Conservation (phyloP, 768 basidiomycete species). For the Tricholoma terreum region DNA sequence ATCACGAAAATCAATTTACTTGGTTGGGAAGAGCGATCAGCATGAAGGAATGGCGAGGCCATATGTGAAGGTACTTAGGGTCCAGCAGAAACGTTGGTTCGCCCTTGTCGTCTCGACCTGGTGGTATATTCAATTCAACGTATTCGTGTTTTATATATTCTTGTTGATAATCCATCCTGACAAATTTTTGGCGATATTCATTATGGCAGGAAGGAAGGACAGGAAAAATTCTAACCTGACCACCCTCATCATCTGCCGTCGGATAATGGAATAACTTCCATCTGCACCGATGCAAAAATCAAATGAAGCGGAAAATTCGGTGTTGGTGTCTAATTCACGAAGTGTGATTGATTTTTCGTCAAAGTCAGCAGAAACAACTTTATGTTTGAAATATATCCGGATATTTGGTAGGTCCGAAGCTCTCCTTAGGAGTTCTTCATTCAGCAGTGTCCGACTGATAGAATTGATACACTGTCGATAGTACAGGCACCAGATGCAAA, state of each 20-base stretch:
- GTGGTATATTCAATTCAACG: constrained; percentile 93
- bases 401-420: constrained; percentile 62
- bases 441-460: constrained; percentile 84
- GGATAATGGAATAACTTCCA: constrained; percentile 88
- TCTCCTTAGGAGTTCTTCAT: constrained; percentile 80
- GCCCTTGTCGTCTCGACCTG: constrained; percentile 60
- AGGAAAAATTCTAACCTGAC: constrained; percentile 61
- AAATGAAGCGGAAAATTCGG: constrained; percentile 51
- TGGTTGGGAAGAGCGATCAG: constrained; percentile 97
- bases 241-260: constrained; percentile 94
- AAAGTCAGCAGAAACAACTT: constrained; percentile 76
- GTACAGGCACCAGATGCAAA: constrained; percentile 21
- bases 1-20: constrained; percentile 45
- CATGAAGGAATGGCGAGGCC: constrained; percentile 99
- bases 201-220: constrained; percentile 22
- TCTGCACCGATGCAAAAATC: constrained; percentile 90
- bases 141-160: constrained; percentile 96
- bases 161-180: constrained; percentile 92
- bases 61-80: constrained; percentile 96
- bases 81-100: constrained; percentile 77
- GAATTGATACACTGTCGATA: constrained; percentile 83
- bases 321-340: constrained; percentile 41
- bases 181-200: constrained; percentile 17
- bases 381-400: constrained; percentile 75
- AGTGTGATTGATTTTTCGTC: constrained; percentile 54